Base-by-base conservation (phyloP, 2,329 filamentous ascomycete genomes). In the Cordyceps pruinosa region DNA sequence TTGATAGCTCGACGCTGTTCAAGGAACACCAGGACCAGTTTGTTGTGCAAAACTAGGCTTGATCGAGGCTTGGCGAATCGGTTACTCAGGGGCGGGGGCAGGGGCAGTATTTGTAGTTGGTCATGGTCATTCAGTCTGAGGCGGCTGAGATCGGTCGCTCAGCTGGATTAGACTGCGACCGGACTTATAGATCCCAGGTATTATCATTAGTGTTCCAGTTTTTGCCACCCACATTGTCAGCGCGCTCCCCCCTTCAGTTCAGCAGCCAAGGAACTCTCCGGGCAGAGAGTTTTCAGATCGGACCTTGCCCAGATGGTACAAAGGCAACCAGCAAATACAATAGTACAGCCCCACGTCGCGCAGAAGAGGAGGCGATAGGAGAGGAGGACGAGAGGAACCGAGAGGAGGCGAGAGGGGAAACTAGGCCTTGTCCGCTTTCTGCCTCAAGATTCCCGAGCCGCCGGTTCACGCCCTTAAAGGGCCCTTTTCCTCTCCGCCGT, bases 1-100 rank as follows among this genome's bases (percentile, higher is more conserved):
- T 82, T 57, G 79, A 82, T 63, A 68, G 70, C 9, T 76, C 75
- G 12, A 69, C 68, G 23, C 62, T 82, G 63, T 77, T 73, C 61
- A 82, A 82, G 69, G 68, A 69, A 28, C 79, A 81, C 61, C 61
- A 58, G 1, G 62, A 72, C 48, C 67, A 66, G 46, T 81, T 81
- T 66, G 76, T 80, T 4, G 66, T 53, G 23, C 50, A 30, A 3
- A 57, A 39, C 10, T 51, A 30, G 21, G 26, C 26, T 23, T 15
- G 37, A 2, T 7, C n/a, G 8, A n/a, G 25, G 19, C 12, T n/a
- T 9, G n/a, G n/a, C 25, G n/a, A 42, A n/a, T 52, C 49, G 42
- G 28, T 15, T 34, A 25, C 17, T 8, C 19, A 26, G 17, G 9
- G 2, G n/a, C 12, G 8, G 28, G 50, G 28, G 39, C 28, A 35